Conservation (phyloP, 257 asterid genomes). For the Solanum appendiculatum region DNA sequence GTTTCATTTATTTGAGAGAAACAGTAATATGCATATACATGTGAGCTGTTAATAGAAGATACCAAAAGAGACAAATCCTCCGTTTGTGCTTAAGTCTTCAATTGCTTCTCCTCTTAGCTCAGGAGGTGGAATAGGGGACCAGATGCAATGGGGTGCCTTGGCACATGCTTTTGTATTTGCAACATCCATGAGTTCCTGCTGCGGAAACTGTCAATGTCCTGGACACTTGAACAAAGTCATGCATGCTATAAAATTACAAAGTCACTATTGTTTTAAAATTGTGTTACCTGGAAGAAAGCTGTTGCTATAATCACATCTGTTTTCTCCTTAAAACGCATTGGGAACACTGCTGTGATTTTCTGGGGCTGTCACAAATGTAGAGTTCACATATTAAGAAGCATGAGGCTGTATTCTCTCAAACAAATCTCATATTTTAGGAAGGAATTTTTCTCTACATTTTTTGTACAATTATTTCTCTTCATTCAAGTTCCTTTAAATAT, state of each 20-base stretch:
- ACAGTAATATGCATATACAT: not conserved
- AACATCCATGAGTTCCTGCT: constrained; percentile 77
- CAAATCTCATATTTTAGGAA: not conserved
- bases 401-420: not conserved
- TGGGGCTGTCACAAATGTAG: constrained; percentile 35
- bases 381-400: not conserved
- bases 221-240: not conserved
- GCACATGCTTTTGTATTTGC: constrained; percentile 37
- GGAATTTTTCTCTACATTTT: not conserved
- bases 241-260: not conserved
- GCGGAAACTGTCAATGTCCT: not conserved
- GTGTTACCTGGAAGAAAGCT: constrained; percentile 69
- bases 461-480: not conserved
- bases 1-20: not conserved
- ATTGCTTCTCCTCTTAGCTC: constrained; percentile 84
- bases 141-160: constrained; percentile 74
- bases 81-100: constrained; percentile 78
- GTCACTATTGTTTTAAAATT: not conserved
- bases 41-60: not conserved
- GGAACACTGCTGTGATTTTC: constrained; percentile 64
- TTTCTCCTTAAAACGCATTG: constrained; percentile 77
- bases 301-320: constrained; percentile 71
- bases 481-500: not conserved
- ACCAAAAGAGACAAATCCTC: constrained; percentile 89
- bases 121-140: constrained; percentile 85